Conservation (phyloP, 2,329 filamentous ascomycete species). For the Ophiostoma perfectum region DNA sequence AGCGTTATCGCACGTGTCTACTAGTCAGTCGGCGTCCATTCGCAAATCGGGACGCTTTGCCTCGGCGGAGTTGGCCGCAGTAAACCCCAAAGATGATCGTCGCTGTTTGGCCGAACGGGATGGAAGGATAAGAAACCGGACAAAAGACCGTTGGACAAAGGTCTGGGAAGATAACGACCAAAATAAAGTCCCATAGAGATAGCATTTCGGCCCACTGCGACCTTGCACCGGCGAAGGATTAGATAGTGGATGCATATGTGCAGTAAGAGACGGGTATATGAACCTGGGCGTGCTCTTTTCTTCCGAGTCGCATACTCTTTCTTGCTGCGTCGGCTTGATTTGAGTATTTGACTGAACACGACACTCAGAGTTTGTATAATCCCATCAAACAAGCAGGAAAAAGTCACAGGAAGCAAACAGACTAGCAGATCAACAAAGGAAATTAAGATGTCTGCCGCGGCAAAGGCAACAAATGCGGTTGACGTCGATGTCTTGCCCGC, state of each 20-base stretch:
- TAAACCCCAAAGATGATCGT: not conserved
- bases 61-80: not conserved
- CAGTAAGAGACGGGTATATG: not conserved
- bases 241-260: not conserved
- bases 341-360: not conserved
- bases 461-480: not conserved
- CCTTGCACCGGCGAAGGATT: not conserved
- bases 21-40: not conserved
- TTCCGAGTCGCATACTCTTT: not conserved
- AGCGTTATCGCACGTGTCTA: constrained; percentile 1
- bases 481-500: not conserved
- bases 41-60: not conserved
- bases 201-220: constrained; percentile 8
- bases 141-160: constrained; percentile 4
- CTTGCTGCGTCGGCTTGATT: not conserved
- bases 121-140: not conserved
- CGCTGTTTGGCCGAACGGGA: not conserved
- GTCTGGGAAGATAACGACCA: not conserved
- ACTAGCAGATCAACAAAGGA: not conserved
- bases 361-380: not conserved
- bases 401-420: not conserved
- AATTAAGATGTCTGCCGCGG: not conserved
- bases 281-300: not conserved
- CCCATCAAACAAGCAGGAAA: not conserved
- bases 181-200: not conserved